Evolutionary conservation across 192 early-diverging fungal genomes (phyloP).

Genomic region (Backusella luteola): DNA sequence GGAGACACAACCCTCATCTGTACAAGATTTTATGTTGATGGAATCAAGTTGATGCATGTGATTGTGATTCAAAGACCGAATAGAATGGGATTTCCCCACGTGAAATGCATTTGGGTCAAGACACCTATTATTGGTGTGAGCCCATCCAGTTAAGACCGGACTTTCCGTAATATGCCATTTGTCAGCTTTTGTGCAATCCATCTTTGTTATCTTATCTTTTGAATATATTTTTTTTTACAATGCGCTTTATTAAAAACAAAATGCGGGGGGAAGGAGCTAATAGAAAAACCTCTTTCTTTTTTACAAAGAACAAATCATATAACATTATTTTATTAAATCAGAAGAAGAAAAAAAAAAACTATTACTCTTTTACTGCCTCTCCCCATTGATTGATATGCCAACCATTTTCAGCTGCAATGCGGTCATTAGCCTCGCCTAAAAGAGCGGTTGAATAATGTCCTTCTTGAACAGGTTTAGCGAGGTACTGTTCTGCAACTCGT

Average conservation of each 20-base stretch:
- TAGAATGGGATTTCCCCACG: not conserved
- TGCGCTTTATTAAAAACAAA: slow-evolving; percentile 5
- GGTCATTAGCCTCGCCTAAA: slow-evolving; percentile 34
- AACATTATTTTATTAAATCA: not conserved
- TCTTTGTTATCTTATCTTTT: not conserved
- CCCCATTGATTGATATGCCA: slow-evolving; percentile 29
- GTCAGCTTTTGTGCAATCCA: slow-evolving; percentile 8
- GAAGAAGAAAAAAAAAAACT: not conserved
- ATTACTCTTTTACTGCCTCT: slow-evolving; percentile 13
- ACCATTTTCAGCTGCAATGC: slow-evolving; percentile 12
- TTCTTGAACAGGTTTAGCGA: slow-evolving; percentile 1
- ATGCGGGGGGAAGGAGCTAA: not conserved
- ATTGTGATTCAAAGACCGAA: slow-evolving; percentile 7
- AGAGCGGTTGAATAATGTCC: slow-evolving; percentile 40
- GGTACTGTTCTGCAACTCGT: slow-evolving; percentile 54
- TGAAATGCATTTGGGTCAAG: slow-evolving; percentile 6
- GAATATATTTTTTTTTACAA: not conserved
- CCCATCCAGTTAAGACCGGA: not conserved
- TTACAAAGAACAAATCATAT: not conserved
- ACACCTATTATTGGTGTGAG: not conserved
- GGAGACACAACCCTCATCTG: not conserved
- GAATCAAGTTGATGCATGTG: slow-evolving; percentile 6
- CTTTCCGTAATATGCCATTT: slow-evolving; percentile 15
- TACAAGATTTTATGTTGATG: slow-evolving; percentile 2
- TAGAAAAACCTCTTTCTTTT: not conserved